Conservation (phyloP, 75 land plant species). For the Selaginella tamariscina region DNA sequence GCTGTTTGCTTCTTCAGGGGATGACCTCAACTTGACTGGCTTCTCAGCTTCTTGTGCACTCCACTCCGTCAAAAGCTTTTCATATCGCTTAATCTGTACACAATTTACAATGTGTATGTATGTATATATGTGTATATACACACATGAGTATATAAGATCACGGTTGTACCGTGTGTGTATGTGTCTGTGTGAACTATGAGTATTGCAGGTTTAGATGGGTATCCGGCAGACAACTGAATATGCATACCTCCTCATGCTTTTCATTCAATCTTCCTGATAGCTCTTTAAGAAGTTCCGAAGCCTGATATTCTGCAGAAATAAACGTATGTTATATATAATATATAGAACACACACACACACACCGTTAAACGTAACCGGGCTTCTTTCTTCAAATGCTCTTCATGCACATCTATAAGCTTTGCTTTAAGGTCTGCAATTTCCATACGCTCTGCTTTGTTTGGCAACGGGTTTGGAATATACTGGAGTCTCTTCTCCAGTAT, state of each 20-base stretch:
- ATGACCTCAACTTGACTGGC: too few species aligned
- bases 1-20: neutral
- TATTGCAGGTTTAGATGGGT: too few species aligned
- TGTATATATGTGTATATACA: too few species aligned
- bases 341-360: neutral
- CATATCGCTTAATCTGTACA: neutral
- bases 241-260: neutral
- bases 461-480: neutral
- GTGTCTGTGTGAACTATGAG: too few species aligned
- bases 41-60: neutral
- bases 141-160: too few species aligned
- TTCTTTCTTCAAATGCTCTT: conserved; percentile 1
- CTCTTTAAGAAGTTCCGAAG: neutral
- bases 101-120: too few species aligned
- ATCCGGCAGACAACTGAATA: too few species aligned
- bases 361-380: neutral
- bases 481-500: neutral
- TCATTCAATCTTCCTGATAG: neutral
- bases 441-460: neutral
- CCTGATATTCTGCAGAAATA: neutral
- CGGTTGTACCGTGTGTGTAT: too few species aligned
- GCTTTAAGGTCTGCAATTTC: neutral
- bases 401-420: neutral
- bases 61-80: neutral
- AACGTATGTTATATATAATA: neutral